A percentile compares a stretch with the other conserved stretches of the same genome.
These are phyloP conservation scores for Acer negundo DNA, from an alignment of 345 rosid species.

Conservation along the genomic window DNA sequence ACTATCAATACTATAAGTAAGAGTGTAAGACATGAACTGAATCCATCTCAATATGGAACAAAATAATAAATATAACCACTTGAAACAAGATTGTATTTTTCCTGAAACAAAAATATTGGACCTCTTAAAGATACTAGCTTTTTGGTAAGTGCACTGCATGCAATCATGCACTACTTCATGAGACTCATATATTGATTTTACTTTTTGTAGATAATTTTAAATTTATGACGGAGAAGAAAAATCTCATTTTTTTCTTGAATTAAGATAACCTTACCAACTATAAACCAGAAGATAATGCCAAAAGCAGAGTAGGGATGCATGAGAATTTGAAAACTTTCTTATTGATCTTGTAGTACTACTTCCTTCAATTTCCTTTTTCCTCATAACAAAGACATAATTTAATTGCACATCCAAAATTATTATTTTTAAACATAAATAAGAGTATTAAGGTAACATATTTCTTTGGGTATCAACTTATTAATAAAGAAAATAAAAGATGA, in stretches of 20 bases:
- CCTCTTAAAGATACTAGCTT: neutral
- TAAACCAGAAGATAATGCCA: neutral
- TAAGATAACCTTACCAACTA: slow-evolving; percentile 3
- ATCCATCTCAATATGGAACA: neutral
- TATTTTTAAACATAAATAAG: too few relatives aligned
- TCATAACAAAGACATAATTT: neutral
- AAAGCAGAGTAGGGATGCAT: neutral
- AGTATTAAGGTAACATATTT: neutral
- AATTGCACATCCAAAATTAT: too few relatives aligned
- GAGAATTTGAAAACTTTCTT: neutral
- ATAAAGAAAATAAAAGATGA: neutral
- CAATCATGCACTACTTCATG: neutral
- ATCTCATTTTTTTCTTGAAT: neutral
- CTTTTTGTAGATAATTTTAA: neutral
- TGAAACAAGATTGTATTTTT: neutral
- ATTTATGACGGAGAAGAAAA: neutral
- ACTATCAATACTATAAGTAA: neutral
- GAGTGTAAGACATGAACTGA: neutral
- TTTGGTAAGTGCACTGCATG: neutral
- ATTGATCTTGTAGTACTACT: neutral
- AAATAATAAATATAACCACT: neutral
- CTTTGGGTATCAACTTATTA: neutral
- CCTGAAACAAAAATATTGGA: neutral
- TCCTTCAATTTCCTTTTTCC: neutral
- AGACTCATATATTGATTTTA: neutral